Evolutionary conservation across 2,329 filamentous ascomycete species (phyloP), one percentile per base, ranked within the genome.

Genomic region (Ophiostoma quercus): DNA sequence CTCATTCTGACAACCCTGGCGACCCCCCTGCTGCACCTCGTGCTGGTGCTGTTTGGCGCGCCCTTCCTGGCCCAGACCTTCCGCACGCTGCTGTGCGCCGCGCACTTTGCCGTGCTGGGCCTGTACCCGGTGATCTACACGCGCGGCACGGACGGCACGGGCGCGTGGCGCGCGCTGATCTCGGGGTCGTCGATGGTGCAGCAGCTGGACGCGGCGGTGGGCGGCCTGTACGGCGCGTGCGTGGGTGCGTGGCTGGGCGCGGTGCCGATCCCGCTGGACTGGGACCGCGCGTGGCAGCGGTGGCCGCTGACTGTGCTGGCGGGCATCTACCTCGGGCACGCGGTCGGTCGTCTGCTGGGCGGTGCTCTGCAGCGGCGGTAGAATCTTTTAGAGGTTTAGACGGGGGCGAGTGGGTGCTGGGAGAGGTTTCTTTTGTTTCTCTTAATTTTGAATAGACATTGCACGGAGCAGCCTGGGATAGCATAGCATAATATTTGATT

Each of bases 251-350:
- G 95, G 95, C 81, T 97, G 60, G 95, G 95, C 3, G 95, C 95
- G 8, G 88, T 98, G 68, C 95, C 96, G 0, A 98, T 99, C 75
- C 95, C 95, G 1, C 82, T 99, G 74, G 95, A 99, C 78, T 98
- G 94, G 94, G 95, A 99, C 78, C 88, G 95, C n/a, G 93, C 96
- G 75, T 99, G 95, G 95, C 95, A 99, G 85, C 92, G 90, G 79
- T 99, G 94, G 91, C 95, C 95, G 0, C 90, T 98, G 66, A 99
- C 95, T 0, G 91, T 99, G 71, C 80, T 98, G 4, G 88, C 87
- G 1, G 95, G 95, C 2, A 84, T 91, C 22, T 98, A 96, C 79
- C 80, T 87, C 6, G 95, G 95, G 0, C 93, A 91, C 78, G 83
- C 87, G 0, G 74, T 92, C 14, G 93, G 93, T 1, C 89, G 90